Evolutionary conservation across 495 filamentous ascomycete species (phyloP).

Genomic region (Aspergillus olivimuriae): DNA sequence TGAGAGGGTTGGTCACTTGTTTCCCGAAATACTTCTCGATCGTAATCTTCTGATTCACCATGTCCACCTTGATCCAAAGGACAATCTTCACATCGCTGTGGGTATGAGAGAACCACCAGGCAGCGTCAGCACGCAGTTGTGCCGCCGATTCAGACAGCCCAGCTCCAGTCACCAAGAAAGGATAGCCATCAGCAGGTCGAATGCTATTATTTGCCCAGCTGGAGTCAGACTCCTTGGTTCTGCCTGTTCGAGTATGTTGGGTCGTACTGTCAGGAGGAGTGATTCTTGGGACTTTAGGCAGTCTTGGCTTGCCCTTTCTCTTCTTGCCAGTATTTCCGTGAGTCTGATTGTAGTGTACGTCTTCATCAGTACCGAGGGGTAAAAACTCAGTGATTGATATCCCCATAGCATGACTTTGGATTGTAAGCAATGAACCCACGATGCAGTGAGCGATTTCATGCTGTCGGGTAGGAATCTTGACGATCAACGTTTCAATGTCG

Average conservation of each 20-base stretch:
- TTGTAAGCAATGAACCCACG: not conserved
- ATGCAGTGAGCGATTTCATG: not conserved
- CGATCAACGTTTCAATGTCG: conserved; percentile 1
- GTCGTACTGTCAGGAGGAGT: not conserved
- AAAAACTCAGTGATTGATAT: not conserved
- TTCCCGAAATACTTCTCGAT: not conserved
- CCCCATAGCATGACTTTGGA: not conserved
- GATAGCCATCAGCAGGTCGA: not conserved
- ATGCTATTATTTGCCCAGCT: not conserved
- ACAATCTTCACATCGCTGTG: not conserved
- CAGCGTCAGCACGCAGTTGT: not conserved
- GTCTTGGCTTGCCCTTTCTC: no score
- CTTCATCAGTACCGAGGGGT: no score
- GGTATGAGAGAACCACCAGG: conserved; percentile 3
- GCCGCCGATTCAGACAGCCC: conserved; percentile 4
- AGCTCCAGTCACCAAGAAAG: conserved; percentile 1
- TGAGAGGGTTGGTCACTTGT: not conserved
- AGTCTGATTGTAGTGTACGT: no score
- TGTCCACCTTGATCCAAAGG: not conserved
- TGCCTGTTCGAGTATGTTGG: not conserved
- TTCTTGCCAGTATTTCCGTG: no score
- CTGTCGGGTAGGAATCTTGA: not conserved
- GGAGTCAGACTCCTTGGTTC: not conserved
- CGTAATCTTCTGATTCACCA: not conserved
- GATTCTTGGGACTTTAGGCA: no score